These are phyloP conservation scores for Rubroboletus pulcherrimus DNA, from an alignment of 768 basidiomycete genomes.

Conservation along the genomic window DNA sequence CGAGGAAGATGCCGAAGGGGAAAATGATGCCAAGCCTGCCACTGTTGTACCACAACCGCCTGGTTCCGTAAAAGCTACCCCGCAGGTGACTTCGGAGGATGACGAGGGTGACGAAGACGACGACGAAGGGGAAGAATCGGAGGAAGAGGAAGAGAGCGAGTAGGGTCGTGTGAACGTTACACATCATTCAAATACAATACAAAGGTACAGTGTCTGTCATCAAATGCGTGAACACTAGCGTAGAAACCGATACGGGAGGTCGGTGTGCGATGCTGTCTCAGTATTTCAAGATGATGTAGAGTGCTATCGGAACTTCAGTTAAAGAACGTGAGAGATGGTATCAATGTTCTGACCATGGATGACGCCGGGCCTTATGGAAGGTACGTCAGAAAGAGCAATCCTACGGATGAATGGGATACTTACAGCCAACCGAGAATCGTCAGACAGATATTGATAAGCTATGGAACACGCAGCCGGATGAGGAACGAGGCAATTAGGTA, in stretches of 20 bases:
- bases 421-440: slow-evolving; percentile 80
- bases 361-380: slow-evolving; percentile 60
- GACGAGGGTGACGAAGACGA: slow-evolving; percentile 6
- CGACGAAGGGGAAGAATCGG: neutral
- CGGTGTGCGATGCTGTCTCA: slow-evolving; percentile 21
- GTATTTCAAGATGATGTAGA: slow-evolving; percentile 81
- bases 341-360: slow-evolving; percentile 50
- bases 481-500: neutral
- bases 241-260: neutral
- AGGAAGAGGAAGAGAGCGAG: slow-evolving; percentile 12
- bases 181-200: slow-evolving; percentile 7
- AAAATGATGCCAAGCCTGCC: slow-evolving; percentile 8
- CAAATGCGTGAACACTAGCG: neutral
- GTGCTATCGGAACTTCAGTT: slow-evolving; percentile 41
- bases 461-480: slow-evolving; percentile 15
- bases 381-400: slow-evolving; percentile 8
- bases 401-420: slow-evolving; percentile 25
- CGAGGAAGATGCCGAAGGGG: slow-evolving; percentile 12
- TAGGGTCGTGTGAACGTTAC: slow-evolving; percentile 9
- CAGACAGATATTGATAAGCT: slow-evolving; percentile 72
- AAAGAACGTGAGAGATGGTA: neutral
- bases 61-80: neutral
- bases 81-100: neutral
- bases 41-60: neutral
- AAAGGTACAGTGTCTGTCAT: neutral